Percentiles rank a stretch among this genome's conserved stretches.
These are phyloP conservation scores for Leishmania tarentolae DNA, from an alignment of 208 protist genomes.

Conservation along the genomic window DNA sequence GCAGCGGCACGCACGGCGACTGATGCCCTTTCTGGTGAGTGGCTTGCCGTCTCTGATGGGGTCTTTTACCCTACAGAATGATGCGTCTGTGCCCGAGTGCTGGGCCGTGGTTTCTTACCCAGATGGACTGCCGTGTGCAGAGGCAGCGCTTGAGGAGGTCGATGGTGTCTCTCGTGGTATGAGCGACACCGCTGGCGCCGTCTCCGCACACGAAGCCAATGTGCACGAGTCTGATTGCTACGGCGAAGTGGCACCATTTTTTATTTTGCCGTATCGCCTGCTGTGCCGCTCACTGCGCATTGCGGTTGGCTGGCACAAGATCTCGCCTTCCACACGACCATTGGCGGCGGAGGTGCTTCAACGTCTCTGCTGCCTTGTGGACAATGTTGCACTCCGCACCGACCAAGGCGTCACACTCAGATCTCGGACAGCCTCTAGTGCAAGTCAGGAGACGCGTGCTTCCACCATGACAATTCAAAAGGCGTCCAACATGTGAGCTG, in stretches of 20 bases:
- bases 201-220: not conserved
- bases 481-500: constrained; percentile 10
- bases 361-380: constrained; percentile 5
- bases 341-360: not conserved
- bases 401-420: not conserved
- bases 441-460: not conserved
- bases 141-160: not conserved
- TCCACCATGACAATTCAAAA: not conserved
- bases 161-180: not conserved
- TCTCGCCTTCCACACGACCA: constrained; percentile 2
- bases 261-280: constrained; percentile 8
- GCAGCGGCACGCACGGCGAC: constrained; percentile 1
- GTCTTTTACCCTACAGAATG: not conserved
- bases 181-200: not conserved
- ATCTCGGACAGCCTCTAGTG: not conserved
- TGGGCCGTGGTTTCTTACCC: constrained; percentile 10
- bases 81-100: not conserved
- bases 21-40: not conserved
- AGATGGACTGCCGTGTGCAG: constrained; percentile 7
- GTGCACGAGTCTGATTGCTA: not conserved
- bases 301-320: constrained; percentile 6
- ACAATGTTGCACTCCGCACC: not conserved
- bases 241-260: constrained; percentile 7
- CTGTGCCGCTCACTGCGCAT: constrained; percentile 5
- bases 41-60: constrained; percentile 10